Percentiles rank a stretch among this genome's conserved stretches.
These are phyloP conservation scores for Xerocomellus chrysenteron DNA, from an alignment of 768 basidiomycete genomes.

Conservation along the genomic window DNA sequence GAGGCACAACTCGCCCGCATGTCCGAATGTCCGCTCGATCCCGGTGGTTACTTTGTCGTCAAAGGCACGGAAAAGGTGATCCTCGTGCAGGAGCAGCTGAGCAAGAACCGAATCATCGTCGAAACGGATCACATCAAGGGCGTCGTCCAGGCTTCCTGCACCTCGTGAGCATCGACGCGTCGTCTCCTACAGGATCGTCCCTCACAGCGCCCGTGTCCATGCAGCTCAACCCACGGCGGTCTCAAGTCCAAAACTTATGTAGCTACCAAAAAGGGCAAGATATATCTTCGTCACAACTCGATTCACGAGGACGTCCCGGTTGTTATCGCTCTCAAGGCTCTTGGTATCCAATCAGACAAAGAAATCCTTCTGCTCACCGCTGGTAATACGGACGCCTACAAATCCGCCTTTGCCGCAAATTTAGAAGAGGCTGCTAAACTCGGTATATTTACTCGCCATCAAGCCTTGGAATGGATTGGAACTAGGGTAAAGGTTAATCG, in stretches of 20 bases:
- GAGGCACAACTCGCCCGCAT: conserved; percentile 88
- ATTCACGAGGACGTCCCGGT: conserved; percentile 97
- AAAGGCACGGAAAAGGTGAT: conserved; percentile 99
- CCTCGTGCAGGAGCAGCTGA: conserved; percentile 96
- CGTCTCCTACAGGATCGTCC: not conserved
- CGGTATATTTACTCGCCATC: conserved; percentile 88
- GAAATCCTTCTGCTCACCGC: conserved; percentile 94
- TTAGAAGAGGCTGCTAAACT: conserved; percentile 92
- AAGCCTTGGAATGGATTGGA: conserved; percentile 94
- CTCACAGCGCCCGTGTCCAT: conserved; percentile 10
- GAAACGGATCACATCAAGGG: conserved; percentile 91
- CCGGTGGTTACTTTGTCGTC: conserved; percentile 99
- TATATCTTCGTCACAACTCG: conserved; percentile 97
- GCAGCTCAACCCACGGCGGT: conserved; percentile 76
- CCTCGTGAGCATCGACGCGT: conserved; percentile 63
- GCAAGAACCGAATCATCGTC: conserved; percentile 99
- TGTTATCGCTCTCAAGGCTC: conserved; percentile 92
- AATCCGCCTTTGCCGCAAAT: conserved; percentile 81
- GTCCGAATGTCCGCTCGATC: conserved; percentile 97
- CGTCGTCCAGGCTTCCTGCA: conserved; percentile 91
- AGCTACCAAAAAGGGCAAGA: conserved; percentile 88
- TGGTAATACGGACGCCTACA: conserved; percentile 87
- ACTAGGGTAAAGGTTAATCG: conserved; percentile 87
- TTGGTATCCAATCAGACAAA: conserved; percentile 96
- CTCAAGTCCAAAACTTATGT: conserved; percentile 98